Conservation (phyloP, 108 stramenopile genomes). For the Nitzschia sp. region DNA sequence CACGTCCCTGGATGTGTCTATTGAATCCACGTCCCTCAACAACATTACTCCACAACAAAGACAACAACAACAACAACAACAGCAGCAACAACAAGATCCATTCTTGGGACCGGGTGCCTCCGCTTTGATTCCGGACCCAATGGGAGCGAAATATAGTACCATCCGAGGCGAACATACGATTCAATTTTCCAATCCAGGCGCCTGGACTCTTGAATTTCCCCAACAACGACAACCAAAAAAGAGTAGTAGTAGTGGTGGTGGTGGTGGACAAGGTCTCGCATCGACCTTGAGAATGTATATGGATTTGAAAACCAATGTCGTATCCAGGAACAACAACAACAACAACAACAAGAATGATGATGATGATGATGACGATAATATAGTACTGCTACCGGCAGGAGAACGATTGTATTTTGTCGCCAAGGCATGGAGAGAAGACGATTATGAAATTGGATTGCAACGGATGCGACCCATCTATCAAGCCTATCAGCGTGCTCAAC, state of each 20-base stretch:
- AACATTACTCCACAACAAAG: conserved; percentile 24
- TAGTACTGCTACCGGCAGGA: conserved; percentile 41
- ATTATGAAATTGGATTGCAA: conserved; percentile 33
- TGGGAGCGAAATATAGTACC: conserved; percentile 46
- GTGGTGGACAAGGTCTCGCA: conserved; percentile 47
- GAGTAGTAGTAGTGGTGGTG: too few species aligned
- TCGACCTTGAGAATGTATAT: conserved; percentile 49
- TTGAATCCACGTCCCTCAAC: conserved; percentile 42
- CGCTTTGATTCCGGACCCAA: background rate
- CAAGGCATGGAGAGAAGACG: conserved; percentile 56
- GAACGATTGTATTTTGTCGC: conserved; percentile 54
- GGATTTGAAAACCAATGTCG: conserved; percentile 29
- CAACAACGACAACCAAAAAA: too few species aligned
- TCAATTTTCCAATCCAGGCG: conserved; percentile 49
- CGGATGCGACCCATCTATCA: conserved; percentile 42
- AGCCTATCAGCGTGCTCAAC: conserved; percentile 40
- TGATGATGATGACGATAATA: too few species aligned
- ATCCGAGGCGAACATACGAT: conserved; percentile 55
- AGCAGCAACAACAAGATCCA: conserved; percentile 9
- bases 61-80: conserved; percentile 6
- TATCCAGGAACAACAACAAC: too few species aligned
- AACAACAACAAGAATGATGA: too few species aligned
- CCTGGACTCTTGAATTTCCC: conserved; percentile 56
- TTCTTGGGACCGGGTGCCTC: conserved; percentile 29
- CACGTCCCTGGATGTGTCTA: conserved; percentile 47